Conservation (phyloP, 2,329 filamentous ascomycete genomes). For the Penicillium sp. region DNA sequence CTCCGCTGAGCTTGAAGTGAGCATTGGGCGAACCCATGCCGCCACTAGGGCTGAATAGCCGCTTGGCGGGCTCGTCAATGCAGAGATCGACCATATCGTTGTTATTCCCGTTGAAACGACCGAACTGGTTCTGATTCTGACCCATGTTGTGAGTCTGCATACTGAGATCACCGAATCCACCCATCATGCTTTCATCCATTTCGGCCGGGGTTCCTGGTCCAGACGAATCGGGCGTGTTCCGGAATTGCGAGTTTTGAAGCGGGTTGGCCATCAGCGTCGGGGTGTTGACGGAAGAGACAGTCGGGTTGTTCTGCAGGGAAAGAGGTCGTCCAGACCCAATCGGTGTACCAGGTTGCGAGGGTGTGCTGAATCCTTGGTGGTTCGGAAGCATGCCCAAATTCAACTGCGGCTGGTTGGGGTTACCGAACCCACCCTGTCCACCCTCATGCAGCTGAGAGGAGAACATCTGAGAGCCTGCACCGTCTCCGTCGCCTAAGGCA, state of each 20-base stretch:
- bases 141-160: slow-evolving; percentile 49
- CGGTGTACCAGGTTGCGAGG: slow-evolving; percentile 82
- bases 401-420: slow-evolving; percentile 63
- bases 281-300: slow-evolving; percentile 94
- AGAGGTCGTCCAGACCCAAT: slow-evolving; percentile 65
- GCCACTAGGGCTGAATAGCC: slow-evolving; percentile 80
- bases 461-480: slow-evolving; percentile 38
- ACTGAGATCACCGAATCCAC: slow-evolving; percentile 59
- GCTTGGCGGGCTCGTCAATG: slow-evolving; percentile 93
- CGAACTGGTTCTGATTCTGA: slow-evolving; percentile 41
- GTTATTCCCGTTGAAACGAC: slow-evolving; percentile 45
- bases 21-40: slow-evolving; percentile 64
- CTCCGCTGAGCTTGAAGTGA: slow-evolving; percentile 70
- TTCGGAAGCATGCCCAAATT: slow-evolving; percentile 73
- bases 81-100: slow-evolving; percentile 57
- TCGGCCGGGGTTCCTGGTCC: slow-evolving; percentile 67
- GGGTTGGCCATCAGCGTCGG: slow-evolving; percentile 81
- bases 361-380: slow-evolving; percentile 70
- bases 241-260: slow-evolving; percentile 54
- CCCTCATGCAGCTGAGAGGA: slow-evolving; percentile 65
- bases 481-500: slow-evolving; percentile 53
- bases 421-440: slow-evolving; percentile 59
- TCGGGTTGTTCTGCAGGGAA: slow-evolving; percentile 85
- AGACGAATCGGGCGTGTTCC: slow-evolving; percentile 61
- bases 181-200: slow-evolving; percentile 69